phyloP scores from a whole-genome alignment of 1,284 basidiomycete genomes.

The Rhodotorula mucilaginosa region DNA sequence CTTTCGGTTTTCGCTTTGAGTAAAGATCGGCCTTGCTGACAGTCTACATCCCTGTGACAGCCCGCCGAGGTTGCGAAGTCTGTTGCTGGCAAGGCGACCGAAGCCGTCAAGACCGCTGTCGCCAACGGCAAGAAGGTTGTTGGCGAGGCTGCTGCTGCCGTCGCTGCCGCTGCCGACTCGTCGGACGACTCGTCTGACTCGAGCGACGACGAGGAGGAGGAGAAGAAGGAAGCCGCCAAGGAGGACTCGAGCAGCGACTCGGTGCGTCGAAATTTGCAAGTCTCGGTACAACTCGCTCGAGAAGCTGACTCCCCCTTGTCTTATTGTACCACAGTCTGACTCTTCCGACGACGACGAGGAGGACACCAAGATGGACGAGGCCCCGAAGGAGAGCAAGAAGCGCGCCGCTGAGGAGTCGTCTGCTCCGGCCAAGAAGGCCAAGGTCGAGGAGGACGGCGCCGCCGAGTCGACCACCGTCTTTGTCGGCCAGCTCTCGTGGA shows the following conservation, averaged over 20 bases:
- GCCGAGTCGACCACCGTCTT: constrained; percentile 72
- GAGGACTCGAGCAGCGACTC: background rate
- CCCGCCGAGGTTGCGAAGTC: constrained; percentile 32
- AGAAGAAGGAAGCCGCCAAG: background rate
- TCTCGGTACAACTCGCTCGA: background rate
- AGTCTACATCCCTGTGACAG: constrained; percentile 1
- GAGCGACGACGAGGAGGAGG: background rate
- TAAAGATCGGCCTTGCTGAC: background rate
- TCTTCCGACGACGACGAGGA: constrained; percentile 27
- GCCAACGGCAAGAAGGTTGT: constrained; percentile 21
- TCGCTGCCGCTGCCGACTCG: constrained; percentile 29
- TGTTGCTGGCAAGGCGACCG: constrained; percentile 23
- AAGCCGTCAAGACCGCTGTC: constrained; percentile 18
- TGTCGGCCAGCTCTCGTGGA: constrained; percentile 93
- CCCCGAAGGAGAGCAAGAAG: constrained; percentile 58
- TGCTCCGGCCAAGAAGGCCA: constrained; percentile 74
- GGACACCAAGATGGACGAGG: constrained; percentile 59
- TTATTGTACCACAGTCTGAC: constrained; percentile 13
- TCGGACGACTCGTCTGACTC: constrained; percentile 29
- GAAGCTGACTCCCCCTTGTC: constrained; percentile 13
- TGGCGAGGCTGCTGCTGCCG: constrained; percentile 33
- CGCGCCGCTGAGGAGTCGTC: constrained; percentile 67
- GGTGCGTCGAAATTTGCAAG: background rate
- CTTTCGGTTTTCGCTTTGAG: too few species aligned
- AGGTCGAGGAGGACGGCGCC: constrained; percentile 57